Evolutionary conservation across 257 asterid species (phyloP), one percentile per base, ranked within the genome.

Genomic region (Lycium barbarum): DNA sequence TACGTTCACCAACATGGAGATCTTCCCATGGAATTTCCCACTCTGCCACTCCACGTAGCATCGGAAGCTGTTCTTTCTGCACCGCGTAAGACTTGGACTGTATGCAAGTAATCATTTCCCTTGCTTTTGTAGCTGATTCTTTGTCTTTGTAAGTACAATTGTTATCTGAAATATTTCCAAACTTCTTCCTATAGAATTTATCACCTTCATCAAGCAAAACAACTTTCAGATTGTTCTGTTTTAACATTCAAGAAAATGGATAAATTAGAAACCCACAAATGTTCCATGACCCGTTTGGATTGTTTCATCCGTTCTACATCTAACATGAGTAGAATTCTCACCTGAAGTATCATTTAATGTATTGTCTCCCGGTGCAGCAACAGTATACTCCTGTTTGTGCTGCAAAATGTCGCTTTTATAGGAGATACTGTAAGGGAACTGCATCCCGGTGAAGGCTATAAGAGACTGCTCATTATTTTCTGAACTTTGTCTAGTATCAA

Each of bases 1-100:
- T 93, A 70, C 99, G 95, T 85, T 97, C 98, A 59, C 98, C 99
- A 86, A 97, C 94, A 90, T 93, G 96, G 86, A 97, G 99, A 91
- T 95, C 95, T 86, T 97, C 98, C 99, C 99, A 97, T 49, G 92
- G 94, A 83, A 95, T 95, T 88, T 95, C 93, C 91, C 91, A 88
- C 38, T 88, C 98, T 18, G 97, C 98, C 87, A 94, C 98, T 55
- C 93, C 96, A 90, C 86, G 90, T 83, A 97, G 89, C 88, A 92
- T 65, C 3, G 93, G 92, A 78, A 90, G 88, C 88, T 93, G 95
- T 83, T 89, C 84, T 86, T 89, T 89, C 76, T 85, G 88, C 84
- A 59, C 81, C 83, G 76, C 85, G 86, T 73, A 83, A 83, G 89
- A 85, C 88, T 81, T 80, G 67, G 93, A 86, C 89, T 91, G 92